Evolutionary conservation across 1,139 yeast genomes (phyloP).

Genomic region (Meyerozyma guilliermondii): DNA sequence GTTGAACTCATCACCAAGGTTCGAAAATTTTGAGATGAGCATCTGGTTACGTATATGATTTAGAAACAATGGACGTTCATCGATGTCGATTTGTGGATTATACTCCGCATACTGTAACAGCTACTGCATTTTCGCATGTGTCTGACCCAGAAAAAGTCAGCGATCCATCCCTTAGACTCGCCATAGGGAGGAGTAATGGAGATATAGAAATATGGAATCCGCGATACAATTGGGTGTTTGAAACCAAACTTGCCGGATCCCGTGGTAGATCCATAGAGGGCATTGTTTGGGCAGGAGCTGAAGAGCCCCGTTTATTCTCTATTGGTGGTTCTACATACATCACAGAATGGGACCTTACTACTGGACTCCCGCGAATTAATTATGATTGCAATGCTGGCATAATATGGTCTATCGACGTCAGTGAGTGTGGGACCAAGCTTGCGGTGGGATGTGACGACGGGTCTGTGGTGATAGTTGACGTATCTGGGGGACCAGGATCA

Average conservation of each 20-base stretch:
- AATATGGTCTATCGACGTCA: slow-evolving; percentile 82
- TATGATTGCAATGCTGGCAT: slow-evolving; percentile 92
- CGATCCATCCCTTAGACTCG: slow-evolving; percentile 67
- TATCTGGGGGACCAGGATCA: slow-evolving; percentile 77
- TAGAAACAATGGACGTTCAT: slow-evolving; percentile 62
- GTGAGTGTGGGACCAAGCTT: slow-evolving; percentile 54
- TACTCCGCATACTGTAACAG: slow-evolving; percentile 79
- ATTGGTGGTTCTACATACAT: slow-evolving; percentile 90
- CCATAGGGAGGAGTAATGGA: slow-evolving; percentile 92
- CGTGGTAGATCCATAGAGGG: slow-evolving; percentile 86
- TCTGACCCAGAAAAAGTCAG: slow-evolving; percentile 44
- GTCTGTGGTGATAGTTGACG: slow-evolving; percentile 74
- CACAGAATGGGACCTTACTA: slow-evolving; percentile 86
- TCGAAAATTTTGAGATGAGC: slow-evolving; percentile 3
- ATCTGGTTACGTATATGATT: slow-evolving; percentile 1
- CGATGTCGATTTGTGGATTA: slow-evolving; percentile 91
- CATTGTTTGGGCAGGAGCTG: slow-evolving; percentile 63
- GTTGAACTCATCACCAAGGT: neutral
- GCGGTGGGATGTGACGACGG: slow-evolving; percentile 98
- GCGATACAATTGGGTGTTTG: slow-evolving; percentile 52
- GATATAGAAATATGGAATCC: slow-evolving; percentile 98
- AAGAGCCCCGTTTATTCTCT: slow-evolving; percentile 67
- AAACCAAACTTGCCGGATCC: slow-evolving; percentile 69
- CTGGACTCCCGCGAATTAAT: slow-evolving; percentile 68
- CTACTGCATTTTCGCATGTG: slow-evolving; percentile 74